Conservation (phyloP, 306 rosid species). For the Pyrus betulifolia region DNA sequence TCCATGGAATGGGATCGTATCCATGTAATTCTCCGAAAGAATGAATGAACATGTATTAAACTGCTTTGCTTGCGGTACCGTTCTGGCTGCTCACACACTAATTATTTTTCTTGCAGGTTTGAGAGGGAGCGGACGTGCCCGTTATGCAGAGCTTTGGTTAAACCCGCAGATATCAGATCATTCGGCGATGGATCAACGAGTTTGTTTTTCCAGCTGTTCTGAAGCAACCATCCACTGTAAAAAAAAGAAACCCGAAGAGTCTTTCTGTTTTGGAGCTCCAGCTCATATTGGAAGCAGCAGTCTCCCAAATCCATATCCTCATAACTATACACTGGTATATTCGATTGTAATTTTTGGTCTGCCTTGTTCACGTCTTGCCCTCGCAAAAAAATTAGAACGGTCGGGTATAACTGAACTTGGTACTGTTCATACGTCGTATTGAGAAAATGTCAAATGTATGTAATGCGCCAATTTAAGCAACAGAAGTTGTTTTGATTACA, state of each 20-base stretch:
- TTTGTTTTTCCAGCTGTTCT: conserved; percentile 84
- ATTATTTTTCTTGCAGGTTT: conserved; percentile 51
- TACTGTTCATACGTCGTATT: conserved; percentile 42
- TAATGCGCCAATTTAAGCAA: conserved; percentile 34
- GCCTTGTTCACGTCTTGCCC: conserved; percentile 31
- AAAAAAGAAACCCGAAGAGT: conserved; percentile 14
- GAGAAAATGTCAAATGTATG: conserved; percentile 35
- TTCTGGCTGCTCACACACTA: conserved; percentile 10
- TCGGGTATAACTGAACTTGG: conserved; percentile 31
- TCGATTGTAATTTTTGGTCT: conserved; percentile 24
- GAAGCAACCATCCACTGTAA: conserved; percentile 19
- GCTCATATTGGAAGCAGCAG: conserved; percentile 29
- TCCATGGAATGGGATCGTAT: background rate
- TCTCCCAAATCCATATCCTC: conserved; percentile 23
- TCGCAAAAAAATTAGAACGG: conserved; percentile 17
- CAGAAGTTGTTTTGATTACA: conserved; percentile 29
- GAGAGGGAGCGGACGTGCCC: conserved; percentile 99
- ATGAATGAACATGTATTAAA: background rate
- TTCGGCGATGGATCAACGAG: conserved; percentile 96
- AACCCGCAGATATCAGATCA: conserved; percentile 89
- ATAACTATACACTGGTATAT: conserved; percentile 43
- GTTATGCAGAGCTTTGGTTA: conserved; percentile 93
- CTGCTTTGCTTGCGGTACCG: background rate
- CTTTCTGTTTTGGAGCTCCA: conserved; percentile 49
- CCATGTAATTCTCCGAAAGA: background rate